Evolutionary conservation across 331 rosid genomes (phyloP), one percentile per base, ranked within the genome.

Genomic region (Malus hybrid): DNA sequence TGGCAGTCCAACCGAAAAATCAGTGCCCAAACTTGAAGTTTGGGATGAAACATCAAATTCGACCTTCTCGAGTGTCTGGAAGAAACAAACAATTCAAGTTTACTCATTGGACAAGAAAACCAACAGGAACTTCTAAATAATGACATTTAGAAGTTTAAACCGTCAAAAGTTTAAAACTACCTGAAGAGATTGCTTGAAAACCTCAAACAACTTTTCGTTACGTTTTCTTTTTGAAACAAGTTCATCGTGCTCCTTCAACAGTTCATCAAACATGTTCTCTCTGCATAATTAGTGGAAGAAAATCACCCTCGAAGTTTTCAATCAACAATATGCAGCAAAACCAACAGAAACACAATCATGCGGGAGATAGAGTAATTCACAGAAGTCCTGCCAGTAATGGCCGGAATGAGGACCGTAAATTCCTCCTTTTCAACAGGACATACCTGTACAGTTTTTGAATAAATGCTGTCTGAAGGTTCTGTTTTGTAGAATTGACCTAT

Each of bases 371-470:
- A 63, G 42, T 15, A 63, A 26, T 63, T 28, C 67, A 15, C 11
- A 15, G 42, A 7, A 29, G n/a, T 63, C 42, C 39, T 15, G 42
- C 19, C 48, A n/a, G 69, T 19, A 64, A 64, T 8, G 46, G 48
- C 26, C 12, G 6, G 8, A 34, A 33, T 20, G 39, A 58, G n/a
- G 5, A 24, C 22, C 6, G 42, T 2, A 28, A 36, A 22, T 13
- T 66, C 53, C 68, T 1, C 10, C 19, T 33, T 61, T 73, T 18
- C 19, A 26, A 62, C 20, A 66, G 10, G 30, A 77, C 53, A 36
- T 67, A 81, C 84, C 44, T 81, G 78, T 81, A 77, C 16, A 81
- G 78, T 22, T 66, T 77, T 16, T 67, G 75, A 72, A 81, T 67
- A 22, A 77, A 62, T 32, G 66, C 32, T 0, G 10, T 30, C 4